A percentile compares a stretch with the other conserved stretches of the same genome.
phyloP scores from a whole-genome alignment of 192 early-diverging fungal genomes.

The Spizellomyces sp. region DNA sequence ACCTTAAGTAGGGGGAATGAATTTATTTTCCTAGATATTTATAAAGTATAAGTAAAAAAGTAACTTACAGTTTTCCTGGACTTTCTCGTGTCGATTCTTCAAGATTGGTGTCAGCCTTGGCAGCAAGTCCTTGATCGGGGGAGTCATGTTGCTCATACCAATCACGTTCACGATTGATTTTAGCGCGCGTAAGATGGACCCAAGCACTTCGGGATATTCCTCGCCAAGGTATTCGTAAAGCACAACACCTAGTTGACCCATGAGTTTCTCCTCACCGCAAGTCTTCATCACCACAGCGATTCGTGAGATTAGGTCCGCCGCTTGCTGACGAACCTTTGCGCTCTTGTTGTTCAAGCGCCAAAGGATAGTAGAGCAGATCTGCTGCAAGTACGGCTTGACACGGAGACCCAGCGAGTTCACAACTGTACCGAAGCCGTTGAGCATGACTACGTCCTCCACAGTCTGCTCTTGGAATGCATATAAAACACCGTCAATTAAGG shows the following conservation, averaged over 20 bases:
- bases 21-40: not conserved
- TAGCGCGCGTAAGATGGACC: conserved; percentile 88
- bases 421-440: conserved; percentile 95
- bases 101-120: conserved; percentile 97
- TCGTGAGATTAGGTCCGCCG: conserved; percentile 93
- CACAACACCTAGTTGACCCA: conserved; percentile 90
- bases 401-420: conserved; percentile 89
- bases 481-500: conserved; percentile 94
- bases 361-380: conserved; percentile 91
- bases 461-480: conserved; percentile 99
- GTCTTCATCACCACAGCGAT: conserved; percentile 92
- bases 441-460: conserved; percentile 85
- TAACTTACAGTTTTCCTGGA: conserved; percentile 90
- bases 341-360: conserved; percentile 98
- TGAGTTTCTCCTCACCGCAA: conserved; percentile 94
- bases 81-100: conserved; percentile 96
- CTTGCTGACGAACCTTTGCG: conserved; percentile 95
- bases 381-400: conserved; percentile 90
- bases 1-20: too few relatives aligned
- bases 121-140: conserved; percentile 95
- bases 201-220: conserved; percentile 98
- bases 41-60: conserved; percentile 16
- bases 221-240: conserved; percentile 98
- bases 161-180: conserved; percentile 97
- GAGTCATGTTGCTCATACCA: conserved; percentile 97